Evolutionary conservation across 371 early-diverging fungal species (phyloP).

Genomic region (Coemansia sp.): DNA sequence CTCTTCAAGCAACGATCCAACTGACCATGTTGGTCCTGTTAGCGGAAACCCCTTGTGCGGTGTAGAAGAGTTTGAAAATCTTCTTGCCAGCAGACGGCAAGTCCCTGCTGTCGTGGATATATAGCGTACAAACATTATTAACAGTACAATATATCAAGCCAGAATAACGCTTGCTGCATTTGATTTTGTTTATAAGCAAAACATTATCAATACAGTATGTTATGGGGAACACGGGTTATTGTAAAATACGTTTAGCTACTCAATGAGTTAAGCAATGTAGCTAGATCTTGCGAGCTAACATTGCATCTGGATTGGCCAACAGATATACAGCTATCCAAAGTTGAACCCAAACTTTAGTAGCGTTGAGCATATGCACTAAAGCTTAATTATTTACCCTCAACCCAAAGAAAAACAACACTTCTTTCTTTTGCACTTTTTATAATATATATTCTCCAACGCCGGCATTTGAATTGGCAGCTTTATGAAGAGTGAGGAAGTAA

Average conservation of each 20-base stretch:
- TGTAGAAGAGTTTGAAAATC: neutral
- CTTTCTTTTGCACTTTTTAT: neutral
- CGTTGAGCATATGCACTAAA: too few relatives aligned
- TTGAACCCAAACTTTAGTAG: neutral
- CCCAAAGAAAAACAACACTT: too few relatives aligned
- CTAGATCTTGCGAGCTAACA: too few relatives aligned
- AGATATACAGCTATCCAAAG: too few relatives aligned
- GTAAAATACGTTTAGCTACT: too few relatives aligned
- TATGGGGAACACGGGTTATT: too few relatives aligned
- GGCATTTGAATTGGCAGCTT: neutral
- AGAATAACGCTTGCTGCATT: too few relatives aligned
- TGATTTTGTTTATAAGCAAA: too few relatives aligned
- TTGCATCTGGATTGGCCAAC: too few relatives aligned
- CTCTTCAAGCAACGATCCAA: slow-evolving; percentile 12
- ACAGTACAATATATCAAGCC: neutral
- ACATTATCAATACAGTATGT: too few relatives aligned
- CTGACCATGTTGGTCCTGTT: slow-evolving; percentile 23
- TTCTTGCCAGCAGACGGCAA: neutral
- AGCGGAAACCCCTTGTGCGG: slow-evolving; percentile 15
- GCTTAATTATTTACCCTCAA: too few relatives aligned
- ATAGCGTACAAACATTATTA: neutral
- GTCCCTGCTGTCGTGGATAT: neutral
- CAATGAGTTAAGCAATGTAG: too few relatives aligned
- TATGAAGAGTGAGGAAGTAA: neutral
- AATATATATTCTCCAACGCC: neutral